Evolutionary conservation across 441 rosid genomes (phyloP).

Genomic region (Oxalis stricta): DNA sequence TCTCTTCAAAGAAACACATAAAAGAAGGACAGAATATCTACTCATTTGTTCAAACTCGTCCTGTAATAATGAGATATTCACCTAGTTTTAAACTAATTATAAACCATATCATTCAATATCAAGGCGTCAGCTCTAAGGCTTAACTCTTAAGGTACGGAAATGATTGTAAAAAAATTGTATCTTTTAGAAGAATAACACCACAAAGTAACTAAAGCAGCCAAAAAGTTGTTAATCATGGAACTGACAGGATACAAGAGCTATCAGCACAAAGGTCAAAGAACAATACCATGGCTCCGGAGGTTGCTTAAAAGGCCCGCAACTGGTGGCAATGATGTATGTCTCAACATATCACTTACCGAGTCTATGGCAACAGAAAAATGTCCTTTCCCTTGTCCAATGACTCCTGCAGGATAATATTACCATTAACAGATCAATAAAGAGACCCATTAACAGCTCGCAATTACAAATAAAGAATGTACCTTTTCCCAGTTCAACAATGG

Average conservation of each 20-base stretch:
- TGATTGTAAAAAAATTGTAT: too few relatives aligned
- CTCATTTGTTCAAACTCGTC: too few relatives aligned
- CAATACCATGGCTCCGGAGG: conserved; percentile 74
- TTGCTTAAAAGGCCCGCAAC: conserved; percentile 55
- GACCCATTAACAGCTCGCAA: too few relatives aligned
- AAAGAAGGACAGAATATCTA: not conserved
- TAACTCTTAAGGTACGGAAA: too few relatives aligned
- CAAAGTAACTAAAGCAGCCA: too few relatives aligned
- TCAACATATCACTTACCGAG: conserved; percentile 65
- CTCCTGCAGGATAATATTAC: conserved; percentile 22
- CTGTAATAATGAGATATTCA: too few relatives aligned
- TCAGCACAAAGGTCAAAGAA: not conserved
- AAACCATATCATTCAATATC: too few relatives aligned
- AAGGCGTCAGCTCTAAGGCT: too few relatives aligned
- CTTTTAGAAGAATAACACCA: too few relatives aligned
- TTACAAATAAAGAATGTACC: conserved; percentile 19
- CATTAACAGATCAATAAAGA: not conserved
- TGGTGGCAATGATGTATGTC: conserved; percentile 49
- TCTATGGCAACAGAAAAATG: conserved; percentile 62
- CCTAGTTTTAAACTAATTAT: too few relatives aligned
- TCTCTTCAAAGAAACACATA: not conserved
- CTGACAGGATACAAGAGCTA: not conserved
- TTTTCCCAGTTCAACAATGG: conserved; percentile 56
- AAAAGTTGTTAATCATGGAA: not conserved
- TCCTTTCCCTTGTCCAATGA: conserved; percentile 41